These are phyloP conservation scores for Phytophthora tentaculata DNA, from an alignment of 352 stramenopile genomes.

Conservation along the genomic window DNA sequence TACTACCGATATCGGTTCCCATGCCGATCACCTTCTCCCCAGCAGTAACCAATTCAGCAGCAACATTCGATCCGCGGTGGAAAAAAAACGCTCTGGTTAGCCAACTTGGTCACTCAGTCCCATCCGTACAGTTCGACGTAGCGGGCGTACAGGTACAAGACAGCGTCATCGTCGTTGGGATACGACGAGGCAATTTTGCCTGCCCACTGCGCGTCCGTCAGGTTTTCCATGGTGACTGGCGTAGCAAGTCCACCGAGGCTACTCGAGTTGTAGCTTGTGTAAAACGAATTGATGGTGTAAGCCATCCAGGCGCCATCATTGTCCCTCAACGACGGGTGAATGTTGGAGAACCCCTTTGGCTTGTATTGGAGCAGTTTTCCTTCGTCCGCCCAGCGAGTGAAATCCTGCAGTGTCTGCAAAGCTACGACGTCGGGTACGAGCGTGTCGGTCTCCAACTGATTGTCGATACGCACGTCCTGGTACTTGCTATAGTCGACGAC, in stretches of 20 bases:
- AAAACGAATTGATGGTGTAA: constrained; percentile 45
- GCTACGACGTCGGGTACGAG: constrained; percentile 50
- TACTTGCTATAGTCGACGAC: constrained; percentile 70
- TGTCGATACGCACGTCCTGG: constrained; percentile 65
- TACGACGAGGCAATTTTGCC: constrained; percentile 54
- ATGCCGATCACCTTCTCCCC: constrained; percentile 41
- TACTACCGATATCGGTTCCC: constrained; percentile 17
- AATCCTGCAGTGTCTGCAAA: constrained; percentile 61
- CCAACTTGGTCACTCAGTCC: constrained; percentile 55
- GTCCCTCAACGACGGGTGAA: constrained; percentile 47
- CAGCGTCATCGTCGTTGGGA: constrained; percentile 56
- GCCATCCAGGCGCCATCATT: constrained; percentile 41
- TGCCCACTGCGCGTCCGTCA: constrained; percentile 42
- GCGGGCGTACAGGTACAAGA: constrained; percentile 46
- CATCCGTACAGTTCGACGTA: constrained; percentile 62
- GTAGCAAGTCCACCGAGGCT: constrained; percentile 15
- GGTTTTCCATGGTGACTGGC: constrained; percentile 27
- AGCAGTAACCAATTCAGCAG: constrained; percentile 21
- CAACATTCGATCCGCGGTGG: constrained; percentile 41
- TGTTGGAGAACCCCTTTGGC: constrained; percentile 51
- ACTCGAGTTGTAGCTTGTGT: constrained; percentile 41
- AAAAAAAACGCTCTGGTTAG: constrained; percentile 42
- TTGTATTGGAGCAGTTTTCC: constrained; percentile 56
- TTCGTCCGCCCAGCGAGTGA: constrained; percentile 41
- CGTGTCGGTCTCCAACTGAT: constrained; percentile 54